phyloP scores from a whole-genome alignment of 768 basidiomycete species.

The Mycena pura region DNA sequence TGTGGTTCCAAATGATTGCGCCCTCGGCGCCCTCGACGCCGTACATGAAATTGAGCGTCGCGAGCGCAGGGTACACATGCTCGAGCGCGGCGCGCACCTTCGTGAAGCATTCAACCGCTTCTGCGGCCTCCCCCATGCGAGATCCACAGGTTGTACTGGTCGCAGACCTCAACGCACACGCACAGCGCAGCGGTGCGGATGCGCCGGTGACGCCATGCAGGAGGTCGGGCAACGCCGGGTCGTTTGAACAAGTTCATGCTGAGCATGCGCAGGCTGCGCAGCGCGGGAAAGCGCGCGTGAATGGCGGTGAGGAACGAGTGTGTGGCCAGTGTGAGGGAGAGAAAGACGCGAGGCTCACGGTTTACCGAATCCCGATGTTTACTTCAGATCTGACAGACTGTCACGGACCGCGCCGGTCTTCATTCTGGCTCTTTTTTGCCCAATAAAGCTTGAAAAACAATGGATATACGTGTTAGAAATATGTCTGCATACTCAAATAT shows the following conservation, averaged over 20 bases:
- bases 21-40: slow-evolving; percentile 20
- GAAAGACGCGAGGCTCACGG: too few relatives aligned
- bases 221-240: not conserved
- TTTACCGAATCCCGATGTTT: too few relatives aligned
- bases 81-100: slow-evolving; percentile 1
- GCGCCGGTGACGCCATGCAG: not conserved
- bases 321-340: too few relatives aligned
- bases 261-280: slow-evolving; percentile 22
- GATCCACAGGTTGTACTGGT: slow-evolving; percentile 27
- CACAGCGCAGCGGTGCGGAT: slow-evolving; percentile 10
- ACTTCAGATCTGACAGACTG: too few relatives aligned
- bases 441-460: too few relatives aligned
- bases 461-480: too few relatives aligned
- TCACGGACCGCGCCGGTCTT: too few relatives aligned
- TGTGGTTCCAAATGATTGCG: slow-evolving; percentile 16
- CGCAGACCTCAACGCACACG: slow-evolving; percentile 17
- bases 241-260: slow-evolving; percentile 18
- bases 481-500: too few relatives aligned
- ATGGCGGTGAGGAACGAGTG: slow-evolving; percentile 9
- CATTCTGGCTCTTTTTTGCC: too few relatives aligned
- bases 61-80: slow-evolving; percentile 16
- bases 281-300: slow-evolving; percentile 9
- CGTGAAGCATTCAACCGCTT: slow-evolving; percentile 13
- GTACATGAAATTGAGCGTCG: slow-evolving; percentile 19
- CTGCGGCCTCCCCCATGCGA: slow-evolving; percentile 21